phyloP scores from a whole-genome alignment of 495 filamentous ascomycete genomes.

The Coniosporium apollinis region DNA sequence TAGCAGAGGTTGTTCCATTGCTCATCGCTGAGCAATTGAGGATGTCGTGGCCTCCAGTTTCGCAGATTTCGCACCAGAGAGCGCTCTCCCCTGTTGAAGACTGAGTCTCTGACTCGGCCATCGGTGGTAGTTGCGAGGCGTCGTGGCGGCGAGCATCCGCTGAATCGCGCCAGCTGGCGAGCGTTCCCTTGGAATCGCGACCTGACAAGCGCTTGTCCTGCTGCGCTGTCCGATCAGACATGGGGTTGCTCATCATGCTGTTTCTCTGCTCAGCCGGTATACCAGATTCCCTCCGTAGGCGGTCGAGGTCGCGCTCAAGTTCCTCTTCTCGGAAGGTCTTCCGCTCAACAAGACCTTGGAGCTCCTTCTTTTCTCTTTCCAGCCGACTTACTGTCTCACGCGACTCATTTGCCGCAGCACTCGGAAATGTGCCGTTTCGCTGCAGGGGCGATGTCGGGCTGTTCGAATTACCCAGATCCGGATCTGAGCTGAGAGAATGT shows the following conservation, averaged over 20 bases:
- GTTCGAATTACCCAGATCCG: constrained; percentile 22
- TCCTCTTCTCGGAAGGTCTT: constrained; percentile 73
- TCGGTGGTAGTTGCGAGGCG: constrained; percentile 26
- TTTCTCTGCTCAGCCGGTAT: constrained; percentile 21
- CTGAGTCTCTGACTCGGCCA: constrained; percentile 57
- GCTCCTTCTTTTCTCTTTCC: constrained; percentile 61
- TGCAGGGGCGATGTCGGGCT: too few species aligned
- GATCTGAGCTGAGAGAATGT: constrained; percentile 66
- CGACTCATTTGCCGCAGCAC: too few species aligned
- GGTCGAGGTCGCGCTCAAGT: constrained; percentile 71
- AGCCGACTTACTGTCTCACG: constrained; percentile 40
- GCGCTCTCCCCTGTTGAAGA: constrained; percentile 55
- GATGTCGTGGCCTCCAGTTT: constrained; percentile 85
- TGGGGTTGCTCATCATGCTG: constrained; percentile 35
- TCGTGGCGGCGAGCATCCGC: constrained; percentile 6
- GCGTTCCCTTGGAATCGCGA: constrained; percentile 42
- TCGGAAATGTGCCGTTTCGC: too few species aligned
- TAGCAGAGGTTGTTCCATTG: too few species aligned
- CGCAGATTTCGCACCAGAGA: constrained; percentile 93
- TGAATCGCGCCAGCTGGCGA: constrained; percentile 29
- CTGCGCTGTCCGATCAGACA: constrained; percentile 19
- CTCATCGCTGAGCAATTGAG: constrained; percentile 84
- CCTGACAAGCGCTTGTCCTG: constrained; percentile 33
- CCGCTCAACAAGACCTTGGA: constrained; percentile 48
- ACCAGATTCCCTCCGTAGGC: constrained; percentile 32